Evolutionary conservation across 2,329 filamentous ascomycete species (phyloP), one percentile per base, ranked within the genome.

Genomic region (Macrophomina tecta): DNA sequence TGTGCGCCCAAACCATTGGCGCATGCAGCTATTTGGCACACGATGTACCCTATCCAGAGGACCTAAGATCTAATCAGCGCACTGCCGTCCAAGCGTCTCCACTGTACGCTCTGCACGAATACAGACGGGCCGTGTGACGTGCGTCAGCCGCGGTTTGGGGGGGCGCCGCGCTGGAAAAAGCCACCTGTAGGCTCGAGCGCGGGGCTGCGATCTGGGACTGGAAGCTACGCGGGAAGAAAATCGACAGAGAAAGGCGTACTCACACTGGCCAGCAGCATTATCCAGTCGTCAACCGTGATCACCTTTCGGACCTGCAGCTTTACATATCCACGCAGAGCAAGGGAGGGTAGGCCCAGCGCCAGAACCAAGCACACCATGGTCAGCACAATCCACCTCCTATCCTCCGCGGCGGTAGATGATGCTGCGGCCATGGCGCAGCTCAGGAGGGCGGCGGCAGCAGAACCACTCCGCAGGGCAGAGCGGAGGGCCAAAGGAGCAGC

Each of bases 101-200:
- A 23, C 23, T 23, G 23, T 23, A 23, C 23, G 23, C 23, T 23
- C 23, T 23, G 23, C 23, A 23, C 23, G 23, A 23, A 23, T 23
- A 23, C 23, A 23, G 23, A 23, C 3, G 23, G 23, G 23, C 23
- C 23, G 23, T 23, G 23, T 23, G 23, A 23, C 1, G 23, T 23
- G 23, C 23, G 23, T 23, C 23, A 23, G 23, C 23, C 23, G 23
- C 23, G 48, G 14, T 9, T 1, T n/a, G 30, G 28, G 11, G 30
- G 28, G 45, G 14, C 38, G 38, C 38, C 11, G 42, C 42, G 12
- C 8, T 16, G 23, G 42, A 28, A 30, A 38, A 32, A 36, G 34
- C 16, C 62, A 65, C 16, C 28, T 7, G 6, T 38, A 49, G 51
- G 63, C 63, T 65, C 63, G 51, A 65, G 63, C 63, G 45, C 48